Evolutionary conservation across 2,329 filamentous ascomycete genomes (phyloP).

Genomic region (Albifimbria verrucaria): DNA sequence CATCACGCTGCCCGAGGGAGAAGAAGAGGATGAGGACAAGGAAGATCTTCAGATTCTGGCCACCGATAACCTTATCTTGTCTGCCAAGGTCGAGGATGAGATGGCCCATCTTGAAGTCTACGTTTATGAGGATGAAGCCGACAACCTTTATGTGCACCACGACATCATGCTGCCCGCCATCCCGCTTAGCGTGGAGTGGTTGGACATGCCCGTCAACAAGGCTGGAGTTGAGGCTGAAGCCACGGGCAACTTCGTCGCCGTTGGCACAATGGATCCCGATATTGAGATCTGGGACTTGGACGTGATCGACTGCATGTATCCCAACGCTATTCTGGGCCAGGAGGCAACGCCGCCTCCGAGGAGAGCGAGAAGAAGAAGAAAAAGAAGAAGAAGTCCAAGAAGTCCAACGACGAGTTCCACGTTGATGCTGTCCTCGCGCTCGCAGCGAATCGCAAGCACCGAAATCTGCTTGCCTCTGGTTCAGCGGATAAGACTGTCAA

Average conservation of each 20-base stretch:
- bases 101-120: constrained; percentile 95
- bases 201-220: constrained; percentile 86
- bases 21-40: constrained; percentile 78
- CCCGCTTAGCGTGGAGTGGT: constrained; percentile 91
- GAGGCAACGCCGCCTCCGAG: constrained; percentile 50
- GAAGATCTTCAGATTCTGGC: constrained; percentile 91
- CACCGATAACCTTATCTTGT: constrained; percentile 88
- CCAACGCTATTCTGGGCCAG: constrained; percentile 90
- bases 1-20: constrained; percentile 75
- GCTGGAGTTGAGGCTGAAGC: constrained; percentile 57
- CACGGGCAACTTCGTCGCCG: constrained; percentile 85
- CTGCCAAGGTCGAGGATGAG: constrained; percentile 94
- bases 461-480: constrained; percentile 89
- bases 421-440: constrained; percentile 91
- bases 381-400: constrained; percentile 87
- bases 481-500: constrained; percentile 98
- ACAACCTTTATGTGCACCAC: constrained; percentile 98
- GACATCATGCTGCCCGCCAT: constrained; percentile 99
- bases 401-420: constrained; percentile 88
- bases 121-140: constrained; percentile 90
- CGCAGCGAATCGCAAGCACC: constrained; percentile 87
- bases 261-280: constrained; percentile 96
- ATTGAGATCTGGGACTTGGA: constrained; percentile 99
- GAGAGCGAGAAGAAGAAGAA: constrained; percentile 74
- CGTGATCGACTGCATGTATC: constrained; percentile 95